These are phyloP conservation scores for Neofusicoccum sp. DNA, from an alignment of 2,329 filamentous ascomycete species.

Conservation along the genomic window DNA sequence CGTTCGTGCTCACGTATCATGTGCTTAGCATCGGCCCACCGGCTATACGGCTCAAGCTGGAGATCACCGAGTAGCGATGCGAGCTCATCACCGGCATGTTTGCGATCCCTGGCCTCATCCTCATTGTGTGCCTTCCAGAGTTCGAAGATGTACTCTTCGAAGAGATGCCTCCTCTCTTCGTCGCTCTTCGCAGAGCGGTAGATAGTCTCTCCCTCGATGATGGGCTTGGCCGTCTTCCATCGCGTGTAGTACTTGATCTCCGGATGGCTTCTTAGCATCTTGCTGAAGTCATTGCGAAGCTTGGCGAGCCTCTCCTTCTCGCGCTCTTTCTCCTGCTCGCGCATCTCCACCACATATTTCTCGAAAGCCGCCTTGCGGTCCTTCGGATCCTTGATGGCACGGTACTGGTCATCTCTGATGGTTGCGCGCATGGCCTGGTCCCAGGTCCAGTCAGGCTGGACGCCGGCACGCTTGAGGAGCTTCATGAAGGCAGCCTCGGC, in stretches of 20 bases:
- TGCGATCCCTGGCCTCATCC: slow-evolving; percentile 70
- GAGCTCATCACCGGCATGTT: slow-evolving; percentile 82
- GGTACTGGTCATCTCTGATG: slow-evolving; percentile 89
- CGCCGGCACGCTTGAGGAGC: slow-evolving; percentile 78
- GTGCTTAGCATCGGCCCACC: slow-evolving; percentile 87
- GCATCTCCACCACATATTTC: slow-evolving; percentile 89
- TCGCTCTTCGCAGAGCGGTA: slow-evolving; percentile 91
- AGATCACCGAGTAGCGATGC: slow-evolving; percentile 76
- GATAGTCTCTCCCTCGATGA: slow-evolving; percentile 92
- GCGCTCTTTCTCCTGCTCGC: slow-evolving; percentile 89
- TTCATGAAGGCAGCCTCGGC: slow-evolving; percentile 93
- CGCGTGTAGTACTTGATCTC: slow-evolving; percentile 97
- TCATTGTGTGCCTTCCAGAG: slow-evolving; percentile 81
- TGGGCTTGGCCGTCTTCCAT: slow-evolving; percentile 93
- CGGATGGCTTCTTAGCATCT: slow-evolving; percentile 93
- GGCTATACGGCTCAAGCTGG: slow-evolving; percentile 87
- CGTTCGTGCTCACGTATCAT: slow-evolving; percentile 76
- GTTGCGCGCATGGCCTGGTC: slow-evolving; percentile 83
- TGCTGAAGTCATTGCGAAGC: slow-evolving; percentile 89
- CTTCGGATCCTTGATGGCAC: slow-evolving; percentile 88
- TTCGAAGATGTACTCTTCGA: slow-evolving; percentile 87
- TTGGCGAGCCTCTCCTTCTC: slow-evolving; percentile 92
- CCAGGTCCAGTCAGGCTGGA: slow-evolving; percentile 92
- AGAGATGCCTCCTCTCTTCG: slow-evolving; percentile 82
- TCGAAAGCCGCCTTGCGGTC: slow-evolving; percentile 90